phyloP scores from a whole-genome alignment of 208 protist species.

The Naegleria lovaniensis region DNA sequence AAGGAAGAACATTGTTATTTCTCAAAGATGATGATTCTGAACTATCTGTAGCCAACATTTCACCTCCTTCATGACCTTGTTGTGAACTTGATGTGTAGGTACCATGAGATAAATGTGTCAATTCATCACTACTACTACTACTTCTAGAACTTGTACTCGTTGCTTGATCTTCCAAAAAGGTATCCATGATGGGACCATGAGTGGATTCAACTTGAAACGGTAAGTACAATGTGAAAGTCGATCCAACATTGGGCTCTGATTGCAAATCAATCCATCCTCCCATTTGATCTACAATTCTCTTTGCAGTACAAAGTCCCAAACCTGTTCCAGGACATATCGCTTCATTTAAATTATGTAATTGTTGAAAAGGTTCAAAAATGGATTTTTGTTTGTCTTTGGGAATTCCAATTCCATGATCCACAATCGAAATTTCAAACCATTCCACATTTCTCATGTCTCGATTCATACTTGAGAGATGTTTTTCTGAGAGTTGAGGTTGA shows the following conservation, averaged over 20 bases:
- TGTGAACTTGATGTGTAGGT: neutral
- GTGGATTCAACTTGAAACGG: neutral
- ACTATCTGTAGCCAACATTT: too few species aligned
- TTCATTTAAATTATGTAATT: conserved; percentile 10
- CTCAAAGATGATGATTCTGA: too few species aligned
- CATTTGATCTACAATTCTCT: neutral
- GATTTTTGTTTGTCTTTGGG: neutral
- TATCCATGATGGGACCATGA: neutral
- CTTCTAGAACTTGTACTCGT: too few species aligned
- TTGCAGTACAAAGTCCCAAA: neutral
- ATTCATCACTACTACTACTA: too few species aligned
- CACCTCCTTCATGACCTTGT: neutral
- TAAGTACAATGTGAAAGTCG: neutral
- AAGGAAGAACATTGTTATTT: too few species aligned
- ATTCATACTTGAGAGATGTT: too few species aligned
- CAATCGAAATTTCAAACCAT: neutral
- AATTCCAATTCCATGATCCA: neutral
- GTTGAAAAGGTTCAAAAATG: neutral
- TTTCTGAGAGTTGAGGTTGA: neutral
- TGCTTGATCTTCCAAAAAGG: too few species aligned
- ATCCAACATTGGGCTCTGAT: neutral
- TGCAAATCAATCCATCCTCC: neutral
- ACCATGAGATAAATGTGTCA: too few species aligned
- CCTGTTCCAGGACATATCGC: neutral
- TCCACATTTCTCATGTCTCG: neutral